Base-by-base conservation (phyloP, 2,329 filamentous ascomycete species). In the Hypoxylon sp. region DNA sequence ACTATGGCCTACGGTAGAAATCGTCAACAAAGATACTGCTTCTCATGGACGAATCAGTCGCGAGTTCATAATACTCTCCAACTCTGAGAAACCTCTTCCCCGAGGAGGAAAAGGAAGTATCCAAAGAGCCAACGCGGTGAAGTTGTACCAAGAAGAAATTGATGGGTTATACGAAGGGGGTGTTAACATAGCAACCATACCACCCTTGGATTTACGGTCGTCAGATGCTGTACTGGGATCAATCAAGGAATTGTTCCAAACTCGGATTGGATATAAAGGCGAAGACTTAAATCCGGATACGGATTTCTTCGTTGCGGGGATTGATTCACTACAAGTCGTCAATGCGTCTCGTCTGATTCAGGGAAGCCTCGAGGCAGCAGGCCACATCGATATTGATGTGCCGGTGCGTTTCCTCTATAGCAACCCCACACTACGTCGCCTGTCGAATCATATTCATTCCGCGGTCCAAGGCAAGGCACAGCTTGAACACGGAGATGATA, bases 311-410 rank as follows among this genome's bases (percentile, higher is more conserved):
- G 65, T 66, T 0, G 66, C 61, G 1, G 73, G 71, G 7, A 62
- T 75, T 44, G 70, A 75, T 41, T 75, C 73, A 1, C 60, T 75
- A 55, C 69, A 75, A 41, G 70, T 75, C 6, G 73, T 73, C 37
- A 65, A 63, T 36, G 56, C 71, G 48, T 63, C 67, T 21, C 57
- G 66, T 31, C 57, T 76, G 45, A 61, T 78, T 4, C 63, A 65
- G 5, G 55, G 59, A 2, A 66, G 69, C 3, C 51, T 75, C 1
- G 57, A 67, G 12, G 64, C 67, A 0, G 62, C 65, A 0, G 68
- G 68, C 1, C 43, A 62, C 15, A n/a, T n/a, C n/a, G 46, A 68
- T n/a, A 64, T 71, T 4, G 70, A 73, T 42, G 64, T 71, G 1
- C 67, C 72, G 6, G 70, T 73, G 27, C 67, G 71, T 4, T 69